Evolutionary conservation across 2,329 filamentous ascomycete genomes (phyloP).

Genomic region (Alternaria sp.): DNA sequence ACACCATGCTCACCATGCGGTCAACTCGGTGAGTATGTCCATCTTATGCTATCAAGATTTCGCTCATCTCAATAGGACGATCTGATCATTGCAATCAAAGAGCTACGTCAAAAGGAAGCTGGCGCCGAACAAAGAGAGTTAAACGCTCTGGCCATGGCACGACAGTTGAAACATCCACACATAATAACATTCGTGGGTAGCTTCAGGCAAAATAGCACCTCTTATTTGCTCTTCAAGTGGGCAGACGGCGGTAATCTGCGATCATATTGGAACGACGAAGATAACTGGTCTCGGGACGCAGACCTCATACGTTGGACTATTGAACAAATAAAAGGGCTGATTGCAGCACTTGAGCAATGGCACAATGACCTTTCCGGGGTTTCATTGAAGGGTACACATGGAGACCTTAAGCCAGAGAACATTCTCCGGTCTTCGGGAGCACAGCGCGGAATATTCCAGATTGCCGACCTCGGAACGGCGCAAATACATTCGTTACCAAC

Average conservation of each 20-base stretch:
- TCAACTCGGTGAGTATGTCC: too few relatives aligned
- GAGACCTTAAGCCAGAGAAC: background rate
- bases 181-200: background rate
- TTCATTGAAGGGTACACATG: background rate
- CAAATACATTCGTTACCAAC: background rate
- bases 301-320: background rate
- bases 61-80: too few relatives aligned
- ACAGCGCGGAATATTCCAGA: background rate
- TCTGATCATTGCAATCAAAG: too few relatives aligned
- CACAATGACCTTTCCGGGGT: background rate
- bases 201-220: background rate
- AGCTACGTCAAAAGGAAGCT: too few relatives aligned
- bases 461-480: background rate
- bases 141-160: too few relatives aligned
- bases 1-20: too few relatives aligned
- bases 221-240: background rate
- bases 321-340: background rate
- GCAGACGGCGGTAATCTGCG: background rate
- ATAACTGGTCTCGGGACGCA: background rate
- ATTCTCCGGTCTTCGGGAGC: background rate
- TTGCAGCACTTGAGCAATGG: background rate
- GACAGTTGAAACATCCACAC: background rate
- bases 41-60: too few relatives aligned
- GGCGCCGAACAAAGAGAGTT: too few relatives aligned
- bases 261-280: background rate